Conservation (phyloP, 768 basidiomycete genomes). For the Boletus sp. region DNA sequence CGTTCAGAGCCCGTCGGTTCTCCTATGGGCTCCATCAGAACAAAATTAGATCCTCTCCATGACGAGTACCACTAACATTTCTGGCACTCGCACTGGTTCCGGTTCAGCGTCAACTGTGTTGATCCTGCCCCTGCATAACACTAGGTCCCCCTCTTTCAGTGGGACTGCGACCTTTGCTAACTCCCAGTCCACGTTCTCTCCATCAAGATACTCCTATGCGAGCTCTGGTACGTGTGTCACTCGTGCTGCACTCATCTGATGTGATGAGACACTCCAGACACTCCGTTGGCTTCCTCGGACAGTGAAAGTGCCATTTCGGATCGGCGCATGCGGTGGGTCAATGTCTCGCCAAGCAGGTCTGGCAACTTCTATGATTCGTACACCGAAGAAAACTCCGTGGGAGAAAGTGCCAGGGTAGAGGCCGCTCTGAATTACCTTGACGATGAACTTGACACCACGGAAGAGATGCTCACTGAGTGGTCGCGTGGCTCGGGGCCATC, state of each 20-base stretch:
- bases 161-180: slow-evolving; percentile 60
- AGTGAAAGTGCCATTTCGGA: slow-evolving; percentile 45
- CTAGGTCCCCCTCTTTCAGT: slow-evolving; percentile 56
- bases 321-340: slow-evolving; percentile 50
- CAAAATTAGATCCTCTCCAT: slow-evolving; percentile 52
- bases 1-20: slow-evolving; percentile 41
- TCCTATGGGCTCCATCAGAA: slow-evolving; percentile 62
- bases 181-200: slow-evolving; percentile 54
- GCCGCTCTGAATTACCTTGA: slow-evolving; percentile 64
- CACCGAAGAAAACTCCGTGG: slow-evolving; percentile 52
- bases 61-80: slow-evolving; percentile 40
- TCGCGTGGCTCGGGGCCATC: slow-evolving; percentile 41
- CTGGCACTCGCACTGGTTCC: slow-evolving; percentile 34
- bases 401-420: slow-evolving; percentile 60
- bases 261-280: slow-evolving; percentile 33
- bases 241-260: background rate
- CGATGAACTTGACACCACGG: slow-evolving; percentile 62
- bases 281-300: slow-evolving; percentile 49
- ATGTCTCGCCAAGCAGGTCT: slow-evolving; percentile 51
- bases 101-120: slow-evolving; percentile 75
- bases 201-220: slow-evolving; percentile 58
- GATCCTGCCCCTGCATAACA: slow-evolving; percentile 62
- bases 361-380: slow-evolving; percentile 48
- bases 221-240: slow-evolving; percentile 46
- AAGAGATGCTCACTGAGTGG: slow-evolving; percentile 67